Percentiles rank a stretch among this genome's conserved stretches.
phyloP scores from a whole-genome alignment of 441 rosid species.

The Gossypium gossypioides region DNA sequence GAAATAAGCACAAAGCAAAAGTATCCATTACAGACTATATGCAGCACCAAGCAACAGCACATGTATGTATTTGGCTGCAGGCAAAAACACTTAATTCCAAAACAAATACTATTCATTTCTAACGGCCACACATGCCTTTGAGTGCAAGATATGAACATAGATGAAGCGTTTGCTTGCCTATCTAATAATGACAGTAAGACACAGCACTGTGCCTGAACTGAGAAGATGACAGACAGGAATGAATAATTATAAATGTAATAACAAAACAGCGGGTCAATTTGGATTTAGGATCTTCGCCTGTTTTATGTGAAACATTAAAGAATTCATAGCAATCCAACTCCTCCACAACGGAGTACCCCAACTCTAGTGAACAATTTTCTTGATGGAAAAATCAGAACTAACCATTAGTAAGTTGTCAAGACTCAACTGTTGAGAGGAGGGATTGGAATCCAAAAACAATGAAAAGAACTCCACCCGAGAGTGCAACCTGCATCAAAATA shows the following conservation, averaged over 20 bases:
- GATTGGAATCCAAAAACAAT: constrained; percentile 81
- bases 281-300: neutral
- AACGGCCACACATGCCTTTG: too few relatives aligned
- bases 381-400: constrained; percentile 4
- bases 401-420: constrained; percentile 20
- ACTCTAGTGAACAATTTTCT: neutral
- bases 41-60: neutral
- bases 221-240: neutral
- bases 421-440: constrained; percentile 50
- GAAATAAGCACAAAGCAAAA: neutral
- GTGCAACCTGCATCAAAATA: constrained; percentile 55
- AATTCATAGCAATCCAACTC: neutral
- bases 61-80: neutral
- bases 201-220: neutral
- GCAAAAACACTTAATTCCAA: neutral
- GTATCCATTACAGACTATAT: neutral
- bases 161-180: neutral
- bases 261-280: neutral
- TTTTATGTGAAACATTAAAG: neutral
- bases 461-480: constrained; percentile 82
- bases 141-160: too few relatives aligned
- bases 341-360: neutral
- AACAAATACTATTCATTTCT: neutral
- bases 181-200: neutral
- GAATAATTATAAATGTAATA: neutral